A percentile compares a stretch with the other conserved stretches of the same genome.
Evolutionary conservation across 495 filamentous ascomycete species (phyloP).

Genomic region (Talaromyces liani): DNA sequence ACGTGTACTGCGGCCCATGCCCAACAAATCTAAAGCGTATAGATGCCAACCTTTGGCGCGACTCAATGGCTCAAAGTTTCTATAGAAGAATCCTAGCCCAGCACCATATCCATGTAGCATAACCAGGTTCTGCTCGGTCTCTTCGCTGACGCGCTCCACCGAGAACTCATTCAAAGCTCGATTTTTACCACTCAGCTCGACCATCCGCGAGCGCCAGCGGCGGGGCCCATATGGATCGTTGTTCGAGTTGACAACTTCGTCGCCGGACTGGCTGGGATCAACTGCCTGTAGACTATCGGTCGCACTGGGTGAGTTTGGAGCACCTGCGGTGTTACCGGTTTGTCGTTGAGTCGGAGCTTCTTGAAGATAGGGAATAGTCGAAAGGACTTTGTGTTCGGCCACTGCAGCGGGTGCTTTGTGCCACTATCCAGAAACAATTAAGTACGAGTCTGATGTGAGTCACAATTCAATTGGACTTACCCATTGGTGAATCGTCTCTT

Average conservation of each 20-base stretch:
- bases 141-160: conserved; percentile 74
- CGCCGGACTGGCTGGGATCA: conserved; percentile 30
- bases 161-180: conserved; percentile 89
- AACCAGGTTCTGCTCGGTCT: conserved; percentile 75
- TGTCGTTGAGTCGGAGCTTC: conserved; percentile 63
- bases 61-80: conserved; percentile 85
- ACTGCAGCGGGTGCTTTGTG: conserved; percentile 67
- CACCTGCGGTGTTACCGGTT: conserved; percentile 44
- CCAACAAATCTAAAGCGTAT: conserved; percentile 85
- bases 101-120: conserved; percentile 98
- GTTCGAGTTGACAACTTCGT: conserved; percentile 37
- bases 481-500: conserved; percentile 90
- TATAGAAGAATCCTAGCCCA: conserved; percentile 94
- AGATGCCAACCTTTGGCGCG: conserved; percentile 77
- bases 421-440: conserved; percentile 52
- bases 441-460: not conserved
- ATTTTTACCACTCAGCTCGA: conserved; percentile 76
- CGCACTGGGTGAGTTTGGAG: conserved; percentile 32
- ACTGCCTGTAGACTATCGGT: conserved; percentile 31
- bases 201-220: conserved; percentile 77
- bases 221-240: conserved; percentile 82
- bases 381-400: conserved; percentile 86
- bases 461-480: conserved; percentile 34
- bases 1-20: conserved; percentile 85
- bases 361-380: conserved; percentile 76